Base-by-base conservation (phyloP, 2,329 filamentous ascomycete genomes). In the Trichoderma koningiopsis region DNA sequence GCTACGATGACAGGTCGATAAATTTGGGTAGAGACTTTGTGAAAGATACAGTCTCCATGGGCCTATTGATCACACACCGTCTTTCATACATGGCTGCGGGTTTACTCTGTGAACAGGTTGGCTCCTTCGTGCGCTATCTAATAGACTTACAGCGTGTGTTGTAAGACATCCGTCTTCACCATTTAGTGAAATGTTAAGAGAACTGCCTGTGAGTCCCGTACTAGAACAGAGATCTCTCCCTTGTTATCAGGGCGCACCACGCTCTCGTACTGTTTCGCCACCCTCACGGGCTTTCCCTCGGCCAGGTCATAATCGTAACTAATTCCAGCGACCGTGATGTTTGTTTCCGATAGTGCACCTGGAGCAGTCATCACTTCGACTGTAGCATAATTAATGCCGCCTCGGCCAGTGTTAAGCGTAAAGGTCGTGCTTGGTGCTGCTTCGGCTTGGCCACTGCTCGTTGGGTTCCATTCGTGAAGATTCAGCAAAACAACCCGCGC, bases 311-410 rank as follows among this genome's bases (percentile, higher is more conserved):
- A 69, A 49, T 69, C 67, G 31, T 69, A 64, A 49, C 67, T 69
- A 4, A 69, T 37, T 14, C 67, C 67, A 24, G 60, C 67, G 47
- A 65, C 67, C 37, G 67, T 69, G 16, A 69, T 69, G 13, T 69
- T 69, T 19, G 35, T 68, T 37, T 69, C 49, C 5, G 67, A 65
- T 16, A 62, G 40, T 22, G 67, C 67, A 22, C 67, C 67, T 3
- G 59, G 67, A 58, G 67, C 67, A 4, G 67, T 66, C 67, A 69
- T 40, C 4, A 59, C 6, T 40, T 69, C 67, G 8, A 69, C 67
- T 35, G 67, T 69, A 16, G 67, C 60, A 66, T 69, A 69, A n/a
- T 65, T 40, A 13, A 49, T 49, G 27, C 53, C 63, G 3, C 53
- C n/a, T 35, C 35, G 29, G 11, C 53, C 29, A n/a, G 53, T 66